Conservation (phyloP, 768 basidiomycete genomes). For the Lactifluus pinguis region DNA sequence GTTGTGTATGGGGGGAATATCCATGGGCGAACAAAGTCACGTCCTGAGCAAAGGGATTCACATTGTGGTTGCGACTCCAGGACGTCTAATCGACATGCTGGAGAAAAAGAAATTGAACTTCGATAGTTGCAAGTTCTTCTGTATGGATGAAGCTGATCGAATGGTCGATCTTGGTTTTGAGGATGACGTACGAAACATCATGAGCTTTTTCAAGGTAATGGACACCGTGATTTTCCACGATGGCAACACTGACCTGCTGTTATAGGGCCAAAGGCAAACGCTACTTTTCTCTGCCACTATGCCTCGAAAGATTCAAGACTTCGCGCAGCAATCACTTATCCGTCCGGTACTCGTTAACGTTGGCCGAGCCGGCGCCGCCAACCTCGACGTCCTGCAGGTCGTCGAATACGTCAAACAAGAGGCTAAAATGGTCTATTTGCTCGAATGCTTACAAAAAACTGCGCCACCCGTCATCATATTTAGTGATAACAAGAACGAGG, state of each 20-base stretch:
- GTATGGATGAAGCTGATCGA: conserved; percentile 98
- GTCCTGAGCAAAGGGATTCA: conserved; percentile 87
- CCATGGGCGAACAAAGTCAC: conserved; percentile 96
- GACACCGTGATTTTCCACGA: neutral
- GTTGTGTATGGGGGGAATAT: conserved; percentile 95
- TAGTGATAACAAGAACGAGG: conserved; percentile 99
- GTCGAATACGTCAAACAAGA: conserved; percentile 99
- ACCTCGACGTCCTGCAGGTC: conserved; percentile 90
- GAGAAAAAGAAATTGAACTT: conserved; percentile 92
- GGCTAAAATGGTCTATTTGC: conserved; percentile 98
- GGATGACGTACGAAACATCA: conserved; percentile 96
- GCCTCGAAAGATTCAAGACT: conserved; percentile 98
- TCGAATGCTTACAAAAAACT: conserved; percentile 97
- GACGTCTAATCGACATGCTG: conserved; percentile 94
- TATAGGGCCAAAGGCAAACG: conserved; percentile 89
- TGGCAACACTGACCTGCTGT: neutral
- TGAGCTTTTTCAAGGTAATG: conserved; percentile 93
- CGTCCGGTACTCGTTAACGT: conserved; percentile 94
- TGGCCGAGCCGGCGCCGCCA: conserved; percentile 95
- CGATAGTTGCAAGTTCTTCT: conserved; percentile 89
- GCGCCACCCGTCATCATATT: conserved; percentile 97
- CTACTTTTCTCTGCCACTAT: conserved; percentile 97
- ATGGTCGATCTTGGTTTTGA: conserved; percentile 99
- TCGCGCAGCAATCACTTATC: conserved; percentile 94
- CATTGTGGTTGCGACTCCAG: conserved; percentile 94